Base-by-base conservation (phyloP, 202 grass and related monocot species). In the Carex arenaria region DNA sequence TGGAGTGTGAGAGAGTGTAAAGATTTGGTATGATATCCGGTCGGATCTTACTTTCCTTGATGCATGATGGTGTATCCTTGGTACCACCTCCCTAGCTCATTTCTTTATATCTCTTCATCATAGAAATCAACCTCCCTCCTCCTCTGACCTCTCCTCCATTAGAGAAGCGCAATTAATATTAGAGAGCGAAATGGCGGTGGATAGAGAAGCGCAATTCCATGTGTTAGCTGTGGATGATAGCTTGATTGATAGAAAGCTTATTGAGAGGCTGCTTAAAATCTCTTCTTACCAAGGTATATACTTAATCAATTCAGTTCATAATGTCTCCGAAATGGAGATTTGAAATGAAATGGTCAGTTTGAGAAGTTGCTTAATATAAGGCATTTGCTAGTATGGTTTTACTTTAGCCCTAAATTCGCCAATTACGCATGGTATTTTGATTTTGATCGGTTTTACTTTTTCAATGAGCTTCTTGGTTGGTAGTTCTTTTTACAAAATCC, bases 231-330 rank as follows among this genome's bases (percentile, higher is more conserved):
- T 99, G 8, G 96, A 99, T 77, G 96, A 99, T 78, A 99, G 91
- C 86, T 17, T 99, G 22, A 88, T 99, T 85, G 96, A 99, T 87
- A 89, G 96, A 80, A 99, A 99, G 87, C 93, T 99, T 80, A 99
- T 99, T 70, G 96, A 99, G 89, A 90, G 89, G 88, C 90, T 95
- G 43, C 96, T 99, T 79, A 96, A 89, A 81, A 85, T 67, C 60
- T 99, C 96, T 14, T 99, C 96, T 43, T 99, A 90, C 85, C 91
- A 99, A 92, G 96, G 96, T 98, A 26, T 26, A 26, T 26, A 40
- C 38, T 40, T 5, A 67, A 10, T 42, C n/a, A 6, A n/a, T 45
- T 38, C 11, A 7, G 0, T 54, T 15, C 55, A 38, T 7, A 3
- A 6, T 13, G 10, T 47, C 23, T 74, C 19, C 7, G 32, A 51